These are phyloP conservation scores for Caryopteris hybrid DNA, from an alignment of 305 asterid genomes.

Conservation along the genomic window DNA sequence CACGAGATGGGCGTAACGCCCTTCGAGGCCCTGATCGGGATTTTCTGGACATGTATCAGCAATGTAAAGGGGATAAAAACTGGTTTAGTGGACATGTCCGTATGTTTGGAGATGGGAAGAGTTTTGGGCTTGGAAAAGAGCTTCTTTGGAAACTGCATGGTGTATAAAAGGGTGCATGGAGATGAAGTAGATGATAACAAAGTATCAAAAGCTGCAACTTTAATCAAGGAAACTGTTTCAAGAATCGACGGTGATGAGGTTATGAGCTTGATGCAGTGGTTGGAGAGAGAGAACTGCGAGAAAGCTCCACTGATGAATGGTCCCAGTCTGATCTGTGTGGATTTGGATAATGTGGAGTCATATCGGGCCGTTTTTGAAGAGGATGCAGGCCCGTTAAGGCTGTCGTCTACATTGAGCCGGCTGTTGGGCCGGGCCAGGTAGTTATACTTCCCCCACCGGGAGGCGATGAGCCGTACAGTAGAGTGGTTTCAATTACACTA, in stretches of 20 bases:
- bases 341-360: constrained; percentile 31
- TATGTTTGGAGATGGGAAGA: constrained; percentile 36
- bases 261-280: constrained; percentile 43
- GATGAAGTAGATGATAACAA: constrained; percentile 24
- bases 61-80: constrained; percentile 23
- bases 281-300: constrained; percentile 19
- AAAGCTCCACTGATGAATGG: constrained; percentile 23
- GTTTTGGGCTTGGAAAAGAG: constrained; percentile 20
- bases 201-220: constrained; percentile 29
- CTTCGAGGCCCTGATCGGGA: constrained; percentile 41
- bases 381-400: constrained; percentile 23
- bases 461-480: constrained; percentile 21
- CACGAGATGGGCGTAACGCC: constrained; percentile 19
- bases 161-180: constrained; percentile 29
- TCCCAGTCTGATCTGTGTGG: constrained; percentile 25
- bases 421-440: constrained; percentile 33
- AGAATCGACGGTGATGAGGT: constrained; percentile 29
- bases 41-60: constrained; percentile 45
- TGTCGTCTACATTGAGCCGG: constrained; percentile 45
- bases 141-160: constrained; percentile 53
- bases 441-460: constrained; percentile 30
- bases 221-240: constrained; percentile 23
- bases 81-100: constrained; percentile 24
- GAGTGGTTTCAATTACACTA: constrained; percentile 45
- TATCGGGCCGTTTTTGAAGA: constrained; percentile 33